Percentiles rank a stretch among this genome's conserved stretches.
Evolutionary conservation across 495 filamentous ascomycete genomes (phyloP).

Genomic region (Alectoria sarmentosa): DNA sequence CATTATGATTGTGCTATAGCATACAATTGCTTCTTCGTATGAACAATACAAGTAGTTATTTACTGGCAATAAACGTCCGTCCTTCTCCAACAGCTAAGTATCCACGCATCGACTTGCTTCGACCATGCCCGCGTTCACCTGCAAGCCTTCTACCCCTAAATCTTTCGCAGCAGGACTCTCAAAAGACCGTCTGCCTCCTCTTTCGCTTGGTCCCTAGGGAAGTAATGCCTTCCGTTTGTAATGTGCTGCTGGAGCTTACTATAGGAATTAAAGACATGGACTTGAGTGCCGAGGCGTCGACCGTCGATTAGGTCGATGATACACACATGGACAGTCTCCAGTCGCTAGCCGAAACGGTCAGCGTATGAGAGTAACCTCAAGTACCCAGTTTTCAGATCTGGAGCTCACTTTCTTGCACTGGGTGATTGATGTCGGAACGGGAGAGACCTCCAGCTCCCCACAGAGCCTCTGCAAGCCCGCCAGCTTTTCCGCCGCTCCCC

Average conservation of each 20-base stretch:
- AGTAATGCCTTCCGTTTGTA: conserved; percentile 25
- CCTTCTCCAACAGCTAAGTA: neutral
- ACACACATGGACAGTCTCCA: conserved; percentile 40
- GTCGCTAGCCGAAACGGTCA: conserved; percentile 18
- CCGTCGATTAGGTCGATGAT: conserved; percentile 46
- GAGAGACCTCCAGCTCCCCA: conserved; percentile 30
- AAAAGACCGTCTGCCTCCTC: conserved; percentile 39
- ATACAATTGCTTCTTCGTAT: neutral
- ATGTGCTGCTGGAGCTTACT: conserved; percentile 37
- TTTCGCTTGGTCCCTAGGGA: conserved; percentile 24
- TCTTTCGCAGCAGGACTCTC: conserved; percentile 33
- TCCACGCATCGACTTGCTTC: too few relatives aligned
- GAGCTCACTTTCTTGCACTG: conserved; percentile 43
- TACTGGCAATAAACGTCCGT: neutral
- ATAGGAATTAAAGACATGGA: conserved; percentile 32
- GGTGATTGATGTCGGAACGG: conserved; percentile 29
- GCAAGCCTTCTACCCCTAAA: neutral
- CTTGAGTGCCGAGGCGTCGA: conserved; percentile 27
- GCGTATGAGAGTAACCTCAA: neutral
- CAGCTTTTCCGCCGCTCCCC: conserved; percentile 14
- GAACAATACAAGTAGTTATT: neutral
- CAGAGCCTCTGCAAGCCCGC: conserved; percentile 31
- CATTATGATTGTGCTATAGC: neutral
- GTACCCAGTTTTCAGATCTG: too few relatives aligned
- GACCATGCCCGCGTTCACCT: neutral